These are phyloP conservation scores for Termitomyces sp. DNA, from an alignment of 1,284 basidiomycete genomes.

Conservation along the genomic window DNA sequence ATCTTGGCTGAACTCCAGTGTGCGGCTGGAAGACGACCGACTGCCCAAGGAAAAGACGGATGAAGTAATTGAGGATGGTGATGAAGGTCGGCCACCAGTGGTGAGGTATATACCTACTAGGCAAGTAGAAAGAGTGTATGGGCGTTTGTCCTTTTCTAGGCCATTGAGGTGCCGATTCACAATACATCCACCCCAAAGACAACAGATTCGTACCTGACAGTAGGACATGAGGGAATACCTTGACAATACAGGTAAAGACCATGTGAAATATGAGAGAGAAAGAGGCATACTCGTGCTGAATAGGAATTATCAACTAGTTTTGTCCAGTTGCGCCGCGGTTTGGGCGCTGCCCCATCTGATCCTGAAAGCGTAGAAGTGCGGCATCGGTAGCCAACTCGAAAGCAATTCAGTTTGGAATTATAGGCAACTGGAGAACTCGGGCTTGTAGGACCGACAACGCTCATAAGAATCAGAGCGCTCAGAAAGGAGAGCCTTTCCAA, in stretches of 20 bases:
- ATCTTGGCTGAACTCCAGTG: slow-evolving; percentile 35
- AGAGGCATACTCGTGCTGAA: slow-evolving; percentile 16
- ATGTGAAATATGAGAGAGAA: slow-evolving; percentile 7
- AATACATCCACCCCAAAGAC: slow-evolving; percentile 18
- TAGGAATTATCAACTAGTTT: neutral
- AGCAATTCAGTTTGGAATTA: slow-evolving; percentile 8
- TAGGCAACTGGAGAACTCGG: slow-evolving; percentile 12
- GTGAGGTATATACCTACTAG: neutral
- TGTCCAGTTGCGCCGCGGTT: slow-evolving; percentile 7
- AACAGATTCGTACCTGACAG: slow-evolving; percentile 18
- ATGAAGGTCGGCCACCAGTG: slow-evolving; percentile 34
- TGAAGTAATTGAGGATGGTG: slow-evolving; percentile 31
- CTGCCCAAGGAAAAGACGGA: slow-evolving; percentile 29
- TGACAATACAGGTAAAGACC: slow-evolving; percentile 16
- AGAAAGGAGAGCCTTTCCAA: slow-evolving; percentile 8
- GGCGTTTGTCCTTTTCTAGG: slow-evolving; percentile 3
- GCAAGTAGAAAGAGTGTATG: neutral
- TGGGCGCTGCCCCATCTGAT: slow-evolving; percentile 5
- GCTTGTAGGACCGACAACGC: slow-evolving; percentile 8
- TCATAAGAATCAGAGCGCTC: slow-evolving; percentile 12
- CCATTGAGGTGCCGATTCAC: slow-evolving; percentile 6
- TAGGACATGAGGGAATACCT: slow-evolving; percentile 20
- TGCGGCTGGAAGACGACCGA: slow-evolving; percentile 30
- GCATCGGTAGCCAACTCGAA: slow-evolving; percentile 9
- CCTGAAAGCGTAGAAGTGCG: slow-evolving; percentile 5